A percentile compares a stretch with the other conserved stretches of the same genome.
Evolutionary conservation across 331 rosid genomes (phyloP).

Genomic region (Acacia concinna): DNA sequence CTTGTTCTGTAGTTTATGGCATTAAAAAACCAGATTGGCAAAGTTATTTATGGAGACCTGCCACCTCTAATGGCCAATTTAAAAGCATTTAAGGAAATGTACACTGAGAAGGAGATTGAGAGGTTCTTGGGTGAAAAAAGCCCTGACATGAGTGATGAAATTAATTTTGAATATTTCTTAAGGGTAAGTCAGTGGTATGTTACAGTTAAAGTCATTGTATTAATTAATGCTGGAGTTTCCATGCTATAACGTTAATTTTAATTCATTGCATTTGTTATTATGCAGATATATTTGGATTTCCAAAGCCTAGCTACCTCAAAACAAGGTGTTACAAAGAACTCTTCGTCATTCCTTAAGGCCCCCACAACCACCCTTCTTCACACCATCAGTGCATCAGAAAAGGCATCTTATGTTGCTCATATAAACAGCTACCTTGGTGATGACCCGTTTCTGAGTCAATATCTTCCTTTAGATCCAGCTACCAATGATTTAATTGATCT

Average conservation of each 20-base stretch:
- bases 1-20: constrained; percentile 53
- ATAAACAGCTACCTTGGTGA: constrained; percentile 93
- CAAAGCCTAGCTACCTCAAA: constrained; percentile 55
- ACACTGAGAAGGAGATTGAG: constrained; percentile 68
- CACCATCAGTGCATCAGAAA: constrained; percentile 88
- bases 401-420: constrained; percentile 80
- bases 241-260: constrained; percentile 16
- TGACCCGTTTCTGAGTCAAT: constrained; percentile 76
- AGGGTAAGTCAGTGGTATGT: constrained; percentile 48
- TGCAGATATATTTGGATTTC: constrained; percentile 74
- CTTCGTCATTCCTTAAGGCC: constrained; percentile 84
- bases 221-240: constrained; percentile 15
- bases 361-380: constrained; percentile 89
- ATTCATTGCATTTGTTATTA: constrained; percentile 25
- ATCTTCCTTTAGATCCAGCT: constrained; percentile 78
- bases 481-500: constrained; percentile 70
- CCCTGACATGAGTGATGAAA: constrained; percentile 54
- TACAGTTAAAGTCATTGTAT: constrained; percentile 5
- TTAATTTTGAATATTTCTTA: constrained; percentile 88
- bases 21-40: constrained; percentile 69
- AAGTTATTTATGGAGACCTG: constrained; percentile 68
- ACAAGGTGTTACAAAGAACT: constrained; percentile 65
- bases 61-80: constrained; percentile 64
- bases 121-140: constrained; percentile 56
- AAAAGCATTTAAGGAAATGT: constrained; percentile 64